Conservation (phyloP, 2,329 filamentous ascomycete species). For the Paecilomyces niveus region DNA sequence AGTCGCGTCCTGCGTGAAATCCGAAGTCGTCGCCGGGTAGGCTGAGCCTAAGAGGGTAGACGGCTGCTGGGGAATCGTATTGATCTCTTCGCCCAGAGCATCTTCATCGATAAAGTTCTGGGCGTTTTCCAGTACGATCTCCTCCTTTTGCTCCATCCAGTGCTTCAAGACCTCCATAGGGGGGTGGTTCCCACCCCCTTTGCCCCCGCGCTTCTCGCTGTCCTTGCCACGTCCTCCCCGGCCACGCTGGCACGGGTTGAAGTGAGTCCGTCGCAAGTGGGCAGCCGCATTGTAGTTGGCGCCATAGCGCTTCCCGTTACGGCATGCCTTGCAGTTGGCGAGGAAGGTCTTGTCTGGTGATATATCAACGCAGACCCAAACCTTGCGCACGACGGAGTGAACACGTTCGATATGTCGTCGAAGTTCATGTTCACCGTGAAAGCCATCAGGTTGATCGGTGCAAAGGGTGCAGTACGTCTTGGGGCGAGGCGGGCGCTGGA, state of each 20-base stretch:
- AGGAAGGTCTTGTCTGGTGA: slow-evolving; percentile 58
- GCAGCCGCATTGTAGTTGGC: slow-evolving; percentile 94
- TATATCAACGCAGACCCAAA: slow-evolving; percentile 58
- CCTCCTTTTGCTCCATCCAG: slow-evolving; percentile 55
- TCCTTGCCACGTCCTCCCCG: slow-evolving; percentile 51
- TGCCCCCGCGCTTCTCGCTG: slow-evolving; percentile 54
- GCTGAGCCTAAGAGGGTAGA: background rate
- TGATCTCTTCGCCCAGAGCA: slow-evolving; percentile 13
- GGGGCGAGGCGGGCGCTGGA: slow-evolving; percentile 57
- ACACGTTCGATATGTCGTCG: slow-evolving; percentile 60
- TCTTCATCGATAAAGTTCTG: slow-evolving; percentile 18
- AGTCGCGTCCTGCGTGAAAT: slow-evolving; percentile 5
- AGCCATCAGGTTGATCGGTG: slow-evolving; percentile 66
- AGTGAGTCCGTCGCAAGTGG: slow-evolving; percentile 81
- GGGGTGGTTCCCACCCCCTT: slow-evolving; percentile 55
- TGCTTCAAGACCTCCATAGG: slow-evolving; percentile 54
- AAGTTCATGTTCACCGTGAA: slow-evolving; percentile 79
- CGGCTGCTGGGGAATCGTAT: slow-evolving; percentile 4
- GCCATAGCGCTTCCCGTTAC: slow-evolving; percentile 68
- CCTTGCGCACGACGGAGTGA: slow-evolving; percentile 55
- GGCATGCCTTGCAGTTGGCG: slow-evolving; percentile 76
- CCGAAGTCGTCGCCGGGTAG: slow-evolving; percentile 2
- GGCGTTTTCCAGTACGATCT: slow-evolving; percentile 32
- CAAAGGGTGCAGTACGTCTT: slow-evolving; percentile 67
- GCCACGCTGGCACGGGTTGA: slow-evolving; percentile 58